phyloP scores from a whole-genome alignment of 2,329 filamentous ascomycete genomes.

The Sclerotinia glacialis region DNA sequence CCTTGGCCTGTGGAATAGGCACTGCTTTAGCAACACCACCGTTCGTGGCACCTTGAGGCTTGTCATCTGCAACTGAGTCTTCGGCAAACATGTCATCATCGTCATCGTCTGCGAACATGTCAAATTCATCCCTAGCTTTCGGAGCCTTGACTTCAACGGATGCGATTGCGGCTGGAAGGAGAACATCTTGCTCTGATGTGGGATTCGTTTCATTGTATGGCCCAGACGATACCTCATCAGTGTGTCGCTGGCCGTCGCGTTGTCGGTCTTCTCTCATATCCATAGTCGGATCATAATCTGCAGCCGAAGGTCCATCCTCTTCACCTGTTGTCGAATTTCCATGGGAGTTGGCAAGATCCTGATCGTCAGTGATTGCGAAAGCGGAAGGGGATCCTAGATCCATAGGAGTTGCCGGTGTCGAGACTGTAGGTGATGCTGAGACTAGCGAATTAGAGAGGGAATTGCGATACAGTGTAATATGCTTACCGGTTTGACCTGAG shows the following conservation, averaged over 20 bases:
- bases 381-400: conserved; percentile 42
- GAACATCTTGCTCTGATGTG: conserved; percentile 50
- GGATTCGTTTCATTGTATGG: conserved; percentile 59
- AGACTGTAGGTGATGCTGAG: conserved; percentile 36
- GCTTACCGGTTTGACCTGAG: conserved; percentile 42
- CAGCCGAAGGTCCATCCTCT: conserved; percentile 80
- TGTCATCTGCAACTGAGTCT: conserved; percentile 45
- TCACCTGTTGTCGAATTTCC: conserved; percentile 40
- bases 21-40: conserved; percentile 48
- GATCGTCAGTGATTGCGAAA: conserved; percentile 64
- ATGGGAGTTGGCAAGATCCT: conserved; percentile 63
- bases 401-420: conserved; percentile 40
- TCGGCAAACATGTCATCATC: conserved; percentile 63
- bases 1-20: conserved; percentile 47
- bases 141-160: conserved; percentile 42
- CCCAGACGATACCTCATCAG: conserved; percentile 53
- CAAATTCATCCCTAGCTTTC: conserved; percentile 62
- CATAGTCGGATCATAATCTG: conserved; percentile 84
- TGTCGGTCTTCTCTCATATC: conserved; percentile 84
- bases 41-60: conserved; percentile 42
- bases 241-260: conserved; percentile 63
- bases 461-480: neutral
- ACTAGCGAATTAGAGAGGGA: conserved; percentile 24
- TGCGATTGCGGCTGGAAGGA: conserved; percentile 42
- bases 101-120: conserved; percentile 87